A percentile compares a stretch with the other conserved stretches of the same genome.
phyloP scores from a whole-genome alignment of 768 basidiomycete species.

The Coprinopsis sp. region DNA sequence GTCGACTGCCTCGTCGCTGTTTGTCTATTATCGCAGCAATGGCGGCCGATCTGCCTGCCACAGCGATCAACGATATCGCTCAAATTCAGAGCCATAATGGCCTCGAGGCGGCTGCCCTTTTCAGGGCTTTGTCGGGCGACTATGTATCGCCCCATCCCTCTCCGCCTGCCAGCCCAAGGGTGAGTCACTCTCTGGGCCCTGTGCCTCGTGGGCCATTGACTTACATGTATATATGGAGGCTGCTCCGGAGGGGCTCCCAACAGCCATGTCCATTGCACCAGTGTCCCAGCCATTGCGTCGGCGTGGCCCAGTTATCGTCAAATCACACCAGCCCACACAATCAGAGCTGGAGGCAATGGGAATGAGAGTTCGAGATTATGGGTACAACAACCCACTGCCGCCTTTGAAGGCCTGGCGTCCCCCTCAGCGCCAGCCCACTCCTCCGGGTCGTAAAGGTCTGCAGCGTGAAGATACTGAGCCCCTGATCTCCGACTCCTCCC shows the following conservation, averaged over 20 bases:
- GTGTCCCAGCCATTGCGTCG: background rate
- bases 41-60: too few species aligned
- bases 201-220: background rate
- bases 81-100: background rate
- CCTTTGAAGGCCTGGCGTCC: slow-evolving; percentile 32
- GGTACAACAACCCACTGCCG: slow-evolving; percentile 62
- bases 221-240: too few species aligned
- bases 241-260: too few species aligned
- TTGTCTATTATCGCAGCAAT: too few species aligned
- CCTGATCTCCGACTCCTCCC: background rate
- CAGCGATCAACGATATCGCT: background rate
- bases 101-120: background rate
- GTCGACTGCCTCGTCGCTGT: too few species aligned
- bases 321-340: slow-evolving; percentile 20
- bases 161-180: background rate
- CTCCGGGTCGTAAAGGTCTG: background rate
- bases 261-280: background rate
- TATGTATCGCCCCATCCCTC: background rate
- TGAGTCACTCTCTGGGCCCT: background rate
- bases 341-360: slow-evolving; percentile 26
- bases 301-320: background rate
- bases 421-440: background rate
- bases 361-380: slow-evolving; percentile 58
- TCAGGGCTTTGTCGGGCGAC: background rate
- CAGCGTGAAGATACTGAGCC: slow-evolving; percentile 1